These are phyloP conservation scores for Xylaria scruposa DNA, from an alignment of 495 filamentous ascomycete species.

Conservation along the genomic window DNA sequence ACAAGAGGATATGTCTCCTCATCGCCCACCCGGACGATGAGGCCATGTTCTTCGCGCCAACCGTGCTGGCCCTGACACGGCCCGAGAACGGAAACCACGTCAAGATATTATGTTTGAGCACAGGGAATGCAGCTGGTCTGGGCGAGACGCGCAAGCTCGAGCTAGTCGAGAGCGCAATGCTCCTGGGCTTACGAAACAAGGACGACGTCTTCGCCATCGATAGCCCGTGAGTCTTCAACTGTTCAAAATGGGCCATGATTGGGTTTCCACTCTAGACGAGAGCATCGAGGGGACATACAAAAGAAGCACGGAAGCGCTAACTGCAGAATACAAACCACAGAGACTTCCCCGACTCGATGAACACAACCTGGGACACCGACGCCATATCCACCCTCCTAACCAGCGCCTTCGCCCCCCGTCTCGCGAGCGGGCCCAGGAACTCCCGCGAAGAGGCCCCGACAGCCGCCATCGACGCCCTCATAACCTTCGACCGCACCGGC, in stretches of 20 bases:
- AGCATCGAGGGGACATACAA: not conserved
- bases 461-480: constrained; percentile 76
- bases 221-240: constrained; percentile 54
- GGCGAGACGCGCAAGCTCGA: constrained; percentile 83
- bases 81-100: constrained; percentile 81
- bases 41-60: constrained; percentile 98
- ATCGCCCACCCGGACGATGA: constrained; percentile 99
- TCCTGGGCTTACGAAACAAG: constrained; percentile 73
- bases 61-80: constrained; percentile 77
- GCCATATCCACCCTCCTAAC: constrained; percentile 72
- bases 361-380: constrained; percentile 69
- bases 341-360: constrained; percentile 89
- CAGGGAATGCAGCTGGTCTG: constrained; percentile 86
- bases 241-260: not conserved
- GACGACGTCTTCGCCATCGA: constrained; percentile 85
- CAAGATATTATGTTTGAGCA: constrained; percentile 91
- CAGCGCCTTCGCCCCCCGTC: constrained; percentile 70
- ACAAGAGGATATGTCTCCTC: constrained; percentile 84
- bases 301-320: not conserved
- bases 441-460: constrained; percentile 50
- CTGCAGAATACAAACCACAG: constrained; percentile 36
- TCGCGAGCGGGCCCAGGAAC: constrained; percentile 41
- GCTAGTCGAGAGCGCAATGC: constrained; percentile 74
- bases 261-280: not conserved
- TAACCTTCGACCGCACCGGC: constrained; percentile 86